phyloP scores from a whole-genome alignment of 495 filamentous ascomycete species.

The Ascobolus immersus region DNA sequence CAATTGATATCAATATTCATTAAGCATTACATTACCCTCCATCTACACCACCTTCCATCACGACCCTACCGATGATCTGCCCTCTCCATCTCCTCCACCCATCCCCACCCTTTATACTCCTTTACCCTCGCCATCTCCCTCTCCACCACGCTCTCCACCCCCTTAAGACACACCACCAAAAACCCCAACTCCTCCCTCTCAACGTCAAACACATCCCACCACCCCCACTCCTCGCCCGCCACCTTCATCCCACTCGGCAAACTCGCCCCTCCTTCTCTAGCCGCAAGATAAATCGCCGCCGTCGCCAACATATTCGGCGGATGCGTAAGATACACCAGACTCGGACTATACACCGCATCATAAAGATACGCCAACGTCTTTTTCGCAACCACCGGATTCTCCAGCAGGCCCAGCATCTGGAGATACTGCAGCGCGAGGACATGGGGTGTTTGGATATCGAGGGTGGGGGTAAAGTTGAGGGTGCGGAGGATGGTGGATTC shows the following conservation, averaged over 20 bases:
- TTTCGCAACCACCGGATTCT: slow-evolving; percentile 23
- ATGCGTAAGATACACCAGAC: slow-evolving; percentile 73
- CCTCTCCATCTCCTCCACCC: neutral
- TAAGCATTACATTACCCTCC: neutral
- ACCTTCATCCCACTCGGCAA: slow-evolving; percentile 25
- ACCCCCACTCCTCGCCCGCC: slow-evolving; percentile 29
- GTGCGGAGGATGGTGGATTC: slow-evolving; percentile 30
- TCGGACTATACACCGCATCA: slow-evolving; percentile 56
- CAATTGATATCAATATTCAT: neutral
- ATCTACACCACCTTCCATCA: neutral
- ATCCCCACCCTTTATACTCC: slow-evolving; percentile 20
- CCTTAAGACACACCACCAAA: slow-evolving; percentile 63
- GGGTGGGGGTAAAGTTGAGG: slow-evolving; percentile 58
- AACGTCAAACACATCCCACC: slow-evolving; percentile 99
- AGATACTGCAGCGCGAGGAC: slow-evolving; percentile 78
- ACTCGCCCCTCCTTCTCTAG: slow-evolving; percentile 49
- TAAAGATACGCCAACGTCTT: slow-evolving; percentile 56
- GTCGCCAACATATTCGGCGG: slow-evolving; percentile 69
- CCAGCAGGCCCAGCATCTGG: slow-evolving; percentile 48
- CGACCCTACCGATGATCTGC: neutral
- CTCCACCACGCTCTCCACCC: slow-evolving; percentile 44
- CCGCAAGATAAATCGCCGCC: slow-evolving; percentile 67
- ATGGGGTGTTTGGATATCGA: slow-evolving; percentile 65
- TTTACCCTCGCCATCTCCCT: slow-evolving; percentile 26
- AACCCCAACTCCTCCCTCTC: slow-evolving; percentile 89